A percentile compares a stretch with the other conserved stretches of the same genome.
phyloP scores from a whole-genome alignment of 2,329 filamentous ascomycete species.

The Aspergillus melleus region DNA sequence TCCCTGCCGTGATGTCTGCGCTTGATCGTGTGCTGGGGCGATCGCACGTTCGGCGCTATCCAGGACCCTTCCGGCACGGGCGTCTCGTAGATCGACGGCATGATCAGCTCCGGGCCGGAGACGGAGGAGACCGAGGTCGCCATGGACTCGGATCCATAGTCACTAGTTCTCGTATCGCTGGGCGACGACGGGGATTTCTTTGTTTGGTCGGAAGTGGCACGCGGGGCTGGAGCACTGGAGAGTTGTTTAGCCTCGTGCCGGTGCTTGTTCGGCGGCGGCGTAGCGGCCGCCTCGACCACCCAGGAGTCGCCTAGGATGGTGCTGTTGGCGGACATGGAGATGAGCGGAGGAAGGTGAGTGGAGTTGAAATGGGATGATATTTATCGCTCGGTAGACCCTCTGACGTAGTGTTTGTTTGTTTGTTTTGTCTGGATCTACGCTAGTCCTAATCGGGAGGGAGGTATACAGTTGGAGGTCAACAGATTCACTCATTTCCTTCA shows the following conservation, averaged over 20 bases:
- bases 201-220: background rate
- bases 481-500: too few species aligned
- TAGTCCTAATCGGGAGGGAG: too few species aligned
- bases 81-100: slow-evolving; percentile 41
- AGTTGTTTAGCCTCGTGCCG: background rate
- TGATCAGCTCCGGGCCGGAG: slow-evolving; percentile 40
- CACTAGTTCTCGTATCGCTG: background rate
- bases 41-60: slow-evolving; percentile 29
- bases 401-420: too few species aligned
- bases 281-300: slow-evolving; percentile 30
- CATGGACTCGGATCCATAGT: slow-evolving; percentile 24
- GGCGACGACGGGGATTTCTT: slow-evolving; percentile 12
- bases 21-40: slow-evolving; percentile 18
- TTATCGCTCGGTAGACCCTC: too few species aligned
- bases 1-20: slow-evolving; percentile 21
- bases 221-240: background rate
- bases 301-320: slow-evolving; percentile 38
- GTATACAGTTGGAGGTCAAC: too few species aligned
- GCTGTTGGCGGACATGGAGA: background rate
- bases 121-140: slow-evolving; percentile 27
- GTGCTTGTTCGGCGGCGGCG: slow-evolving; percentile 11
- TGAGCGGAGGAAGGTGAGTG: background rate
- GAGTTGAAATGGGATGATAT: background rate
- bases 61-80: slow-evolving; percentile 35
- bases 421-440: too few species aligned